Conservation (phyloP, 257 asterid species). For the Craterostigma plantagineum region DNA sequence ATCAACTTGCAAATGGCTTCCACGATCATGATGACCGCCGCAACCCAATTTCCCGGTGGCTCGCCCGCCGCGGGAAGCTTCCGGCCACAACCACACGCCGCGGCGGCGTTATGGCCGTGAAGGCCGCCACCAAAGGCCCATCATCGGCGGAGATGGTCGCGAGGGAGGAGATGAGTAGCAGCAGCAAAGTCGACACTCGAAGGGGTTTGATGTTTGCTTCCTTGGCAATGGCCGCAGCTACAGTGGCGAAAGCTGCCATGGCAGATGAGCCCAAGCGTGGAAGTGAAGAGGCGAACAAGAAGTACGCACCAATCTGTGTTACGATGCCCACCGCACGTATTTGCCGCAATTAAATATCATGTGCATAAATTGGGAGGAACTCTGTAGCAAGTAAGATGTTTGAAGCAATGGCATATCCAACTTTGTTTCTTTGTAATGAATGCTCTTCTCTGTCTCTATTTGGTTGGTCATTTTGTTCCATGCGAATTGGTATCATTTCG, state of each 20-base stretch:
- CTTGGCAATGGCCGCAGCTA: slow-evolving; percentile 32
- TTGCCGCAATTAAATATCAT: slow-evolving; percentile 31
- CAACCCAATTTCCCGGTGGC: slow-evolving; percentile 33
- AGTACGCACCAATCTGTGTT: slow-evolving; percentile 56
- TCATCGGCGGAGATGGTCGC: slow-evolving; percentile 14
- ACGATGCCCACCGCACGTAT: slow-evolving; percentile 58
- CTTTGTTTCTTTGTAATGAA: too few relatives aligned
- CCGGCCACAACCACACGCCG: slow-evolving; percentile 21
- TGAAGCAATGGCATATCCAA: too few relatives aligned
- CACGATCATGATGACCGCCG: slow-evolving; percentile 42
- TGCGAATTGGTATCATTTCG: too few relatives aligned
- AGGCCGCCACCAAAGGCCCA: slow-evolving; percentile 29
- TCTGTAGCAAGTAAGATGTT: too few relatives aligned
- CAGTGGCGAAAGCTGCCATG: slow-evolving; percentile 29
- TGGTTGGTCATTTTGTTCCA: too few relatives aligned
- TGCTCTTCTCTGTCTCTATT: too few relatives aligned
- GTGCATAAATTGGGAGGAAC: too few relatives aligned
- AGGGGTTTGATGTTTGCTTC: slow-evolving; percentile 47
- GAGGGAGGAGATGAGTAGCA: slow-evolving; percentile 19
- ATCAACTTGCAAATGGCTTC: too few relatives aligned
- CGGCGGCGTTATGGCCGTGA: slow-evolving; percentile 12
- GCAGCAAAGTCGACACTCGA: slow-evolving; percentile 18
- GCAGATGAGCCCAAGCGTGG: slow-evolving; percentile 50
- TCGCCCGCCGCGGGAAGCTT: slow-evolving; percentile 12
- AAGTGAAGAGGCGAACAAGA: slow-evolving; percentile 36